Evolutionary conservation across 805 yeast genomes (phyloP).

Genomic region (Metschnikowia santaceciliae): DNA sequence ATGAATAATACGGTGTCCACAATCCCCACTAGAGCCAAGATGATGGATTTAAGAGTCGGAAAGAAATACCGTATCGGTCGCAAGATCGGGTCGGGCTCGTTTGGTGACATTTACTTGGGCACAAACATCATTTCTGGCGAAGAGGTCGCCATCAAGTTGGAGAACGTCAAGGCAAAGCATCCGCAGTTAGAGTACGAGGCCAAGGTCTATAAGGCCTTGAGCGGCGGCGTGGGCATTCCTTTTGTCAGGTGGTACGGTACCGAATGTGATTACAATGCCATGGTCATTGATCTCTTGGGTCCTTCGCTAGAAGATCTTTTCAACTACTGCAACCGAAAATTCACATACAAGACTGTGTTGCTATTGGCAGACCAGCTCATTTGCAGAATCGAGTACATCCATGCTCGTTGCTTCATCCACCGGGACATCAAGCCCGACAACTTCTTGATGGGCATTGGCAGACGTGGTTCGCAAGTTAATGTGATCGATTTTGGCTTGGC

Average conservation of each 20-base stretch:
- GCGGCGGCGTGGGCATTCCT: conserved; percentile 97
- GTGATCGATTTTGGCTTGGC: conserved; percentile 94
- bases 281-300: conserved; percentile 94
- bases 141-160: conserved; percentile 95
- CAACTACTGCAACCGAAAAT: conserved; percentile 92
- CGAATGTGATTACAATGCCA: conserved; percentile 93
- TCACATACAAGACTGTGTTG: conserved; percentile 88
- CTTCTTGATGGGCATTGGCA: conserved; percentile 83
- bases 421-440: conserved; percentile 83
- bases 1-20: conserved; percentile 17
- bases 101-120: conserved; percentile 93
- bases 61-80: conserved; percentile 92
- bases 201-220: conserved; percentile 85
- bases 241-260: conserved; percentile 96
- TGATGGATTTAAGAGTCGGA: conserved; percentile 77
- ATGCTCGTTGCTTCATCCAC: conserved; percentile 87
- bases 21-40: conserved; percentile 15
- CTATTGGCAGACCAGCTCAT: conserved; percentile 91
- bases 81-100: conserved; percentile 94
- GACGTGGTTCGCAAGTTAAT: conserved; percentile 92
- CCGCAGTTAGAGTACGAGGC: conserved; percentile 98
- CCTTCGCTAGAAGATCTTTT: conserved; percentile 93
- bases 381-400: conserved; percentile 92
- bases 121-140: conserved; percentile 94
- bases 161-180: conserved; percentile 84